Base-by-base conservation (phyloP, 306 rosid species). In the Fagus crenata region DNA sequence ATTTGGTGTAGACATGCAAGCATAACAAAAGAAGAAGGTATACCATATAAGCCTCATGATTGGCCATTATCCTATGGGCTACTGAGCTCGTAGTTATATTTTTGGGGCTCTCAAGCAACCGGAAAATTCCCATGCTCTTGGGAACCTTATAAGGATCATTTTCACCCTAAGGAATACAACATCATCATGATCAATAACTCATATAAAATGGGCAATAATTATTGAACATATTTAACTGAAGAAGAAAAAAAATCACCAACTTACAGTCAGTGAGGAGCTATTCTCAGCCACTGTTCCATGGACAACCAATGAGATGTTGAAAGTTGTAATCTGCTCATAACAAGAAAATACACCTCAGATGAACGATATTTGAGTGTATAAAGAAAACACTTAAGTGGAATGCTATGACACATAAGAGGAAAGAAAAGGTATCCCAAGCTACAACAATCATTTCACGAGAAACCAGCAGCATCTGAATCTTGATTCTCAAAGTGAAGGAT, bases 21-120 rank as follows among this genome's bases (percentile, higher is more conserved):
- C 5, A 31, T n/a, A 69, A 73, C 15, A 7, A 41, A 54, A 83
- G 53, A 70, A 69, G 13, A 54, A 67, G 37, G 1, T 40, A 74
- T 28, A 96, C 99, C 98, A 74, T 33, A 53, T 85, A 96, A 73
- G 99, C 98, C 67, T 93, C 99, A 80, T 96, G 98, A 74, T 93
- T 96, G 67, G 98, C 97, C 77, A 93, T 78, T 84, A 96, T 96
- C 87, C 99, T 90, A 72, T 86, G 89, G 39, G 98, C 96, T 73
- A 96, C 91, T 63, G 96, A 84, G 49, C 88, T 76, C 11, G 98
- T 96, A 53, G 94, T 93, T 53, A 91, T 89, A 60, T 81, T 82
- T 80, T 86, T 96, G 6, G 99, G 99, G 83, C 99, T 96, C 59
- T 93, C 90, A 7, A 96, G 96, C 82, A 91, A 74, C 78, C 72